Evolutionary conservation across 805 yeast species (phyloP).

Genomic region (Allodekkera sacchari): DNA sequence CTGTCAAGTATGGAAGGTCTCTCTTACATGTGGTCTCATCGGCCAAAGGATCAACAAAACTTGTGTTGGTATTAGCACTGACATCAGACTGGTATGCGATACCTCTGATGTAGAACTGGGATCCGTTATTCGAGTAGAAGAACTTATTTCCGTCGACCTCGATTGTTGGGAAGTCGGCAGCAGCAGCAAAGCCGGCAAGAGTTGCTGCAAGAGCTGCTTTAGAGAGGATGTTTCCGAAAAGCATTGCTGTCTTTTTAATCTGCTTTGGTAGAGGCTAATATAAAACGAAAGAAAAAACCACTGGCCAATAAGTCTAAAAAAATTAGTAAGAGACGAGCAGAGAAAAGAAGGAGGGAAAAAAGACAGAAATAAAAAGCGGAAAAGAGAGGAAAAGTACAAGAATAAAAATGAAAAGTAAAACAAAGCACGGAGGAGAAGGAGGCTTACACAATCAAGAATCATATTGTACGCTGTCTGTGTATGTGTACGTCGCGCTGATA

Average conservation of each 20-base stretch:
- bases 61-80: slow-evolving; percentile 33
- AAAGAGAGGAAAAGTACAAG: not conserved
- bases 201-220: slow-evolving; percentile 22
- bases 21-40: slow-evolving; percentile 53
- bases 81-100: slow-evolving; percentile 73
- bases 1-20: slow-evolving; percentile 64
- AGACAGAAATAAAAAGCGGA: not conserved
- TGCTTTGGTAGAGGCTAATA: no score
- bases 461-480: no score
- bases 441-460: no score
- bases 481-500: no score
- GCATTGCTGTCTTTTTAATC: slow-evolving; percentile 17
- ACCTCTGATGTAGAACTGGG: slow-evolving; percentile 72
- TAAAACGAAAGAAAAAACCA: no score
- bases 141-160: slow-evolving; percentile 74
- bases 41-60: slow-evolving; percentile 66
- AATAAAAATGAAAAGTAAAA: not conserved
- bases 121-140: slow-evolving; percentile 67
- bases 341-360: not conserved
- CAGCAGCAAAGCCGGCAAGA: slow-evolving; percentile 13
- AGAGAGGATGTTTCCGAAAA: slow-evolving; percentile 27
- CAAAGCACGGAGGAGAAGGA: no score
- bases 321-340: not conserved
- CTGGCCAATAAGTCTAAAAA: not conserved
- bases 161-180: slow-evolving; percentile 46